Percentiles rank a stretch among this genome's conserved stretches.
These are phyloP conservation scores for Ramaria rubella DNA, from an alignment of 768 basidiomycete genomes.

Conservation along the genomic window DNA sequence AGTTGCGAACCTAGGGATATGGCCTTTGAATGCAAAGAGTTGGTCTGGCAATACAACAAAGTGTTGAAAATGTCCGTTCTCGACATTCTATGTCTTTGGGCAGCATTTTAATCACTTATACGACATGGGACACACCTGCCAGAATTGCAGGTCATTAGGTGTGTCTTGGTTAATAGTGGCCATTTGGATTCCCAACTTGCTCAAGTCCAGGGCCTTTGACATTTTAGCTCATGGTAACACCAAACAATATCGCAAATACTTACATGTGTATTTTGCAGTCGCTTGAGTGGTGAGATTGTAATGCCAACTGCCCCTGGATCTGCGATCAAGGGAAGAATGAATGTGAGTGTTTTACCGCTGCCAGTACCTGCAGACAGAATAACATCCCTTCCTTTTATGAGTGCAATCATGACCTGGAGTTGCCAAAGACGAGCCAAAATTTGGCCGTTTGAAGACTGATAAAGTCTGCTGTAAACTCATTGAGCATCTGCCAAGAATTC, in stretches of 20 bases:
- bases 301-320: neutral
- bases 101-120: neutral
- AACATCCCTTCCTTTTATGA: neutral
- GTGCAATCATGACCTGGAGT: neutral
- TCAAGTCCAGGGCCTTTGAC: neutral
- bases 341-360: neutral
- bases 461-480: too few species aligned
- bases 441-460: neutral
- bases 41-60: neutral
- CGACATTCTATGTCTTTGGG: neutral
- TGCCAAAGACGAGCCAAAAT: neutral
- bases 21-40: neutral
- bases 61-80: neutral
- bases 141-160: neutral
- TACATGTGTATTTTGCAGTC: neutral
- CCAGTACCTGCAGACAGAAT: neutral
- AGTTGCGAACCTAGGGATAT: neutral
- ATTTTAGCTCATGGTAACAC: neutral
- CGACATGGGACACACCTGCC: neutral
- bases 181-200: neutral
- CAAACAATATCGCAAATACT: neutral
- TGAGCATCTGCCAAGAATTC: too few species aligned
- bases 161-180: neutral
- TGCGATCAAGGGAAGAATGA: neutral
- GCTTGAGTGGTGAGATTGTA: neutral